Evolutionary conservation across 2,329 filamentous ascomycete genomes (phyloP).

Genomic region (Phialophora verrucosa): DNA sequence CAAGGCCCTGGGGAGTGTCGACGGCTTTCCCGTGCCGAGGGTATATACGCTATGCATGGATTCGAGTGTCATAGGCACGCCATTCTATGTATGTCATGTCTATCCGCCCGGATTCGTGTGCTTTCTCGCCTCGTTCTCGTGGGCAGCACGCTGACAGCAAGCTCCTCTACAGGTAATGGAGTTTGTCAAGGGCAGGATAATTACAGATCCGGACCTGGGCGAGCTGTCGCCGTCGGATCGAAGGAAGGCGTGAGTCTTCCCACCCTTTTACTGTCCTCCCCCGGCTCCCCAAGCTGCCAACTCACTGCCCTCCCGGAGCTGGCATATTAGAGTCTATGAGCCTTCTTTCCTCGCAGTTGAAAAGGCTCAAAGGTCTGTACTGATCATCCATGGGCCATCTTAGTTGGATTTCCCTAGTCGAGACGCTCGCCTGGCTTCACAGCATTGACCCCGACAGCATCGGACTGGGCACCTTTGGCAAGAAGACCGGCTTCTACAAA

Average conservation of each 20-base stretch:
- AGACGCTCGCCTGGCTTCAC: slow-evolving; percentile 76
- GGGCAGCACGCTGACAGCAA: neutral
- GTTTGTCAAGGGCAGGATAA: slow-evolving; percentile 83
- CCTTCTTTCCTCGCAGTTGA: neutral
- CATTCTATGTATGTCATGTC: slow-evolving; percentile 71
- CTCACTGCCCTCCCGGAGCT: neutral
- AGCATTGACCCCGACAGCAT: slow-evolving; percentile 65
- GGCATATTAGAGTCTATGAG: neutral
- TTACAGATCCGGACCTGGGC: slow-evolving; percentile 78
- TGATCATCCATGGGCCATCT: neutral
- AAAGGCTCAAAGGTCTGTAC: neutral
- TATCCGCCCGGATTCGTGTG: neutral
- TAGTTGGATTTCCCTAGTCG: slow-evolving; percentile 32
- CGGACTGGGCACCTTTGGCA: slow-evolving; percentile 70
- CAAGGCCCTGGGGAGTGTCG: slow-evolving; percentile 71
- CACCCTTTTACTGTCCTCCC: neutral
- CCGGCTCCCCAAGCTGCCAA: neutral
- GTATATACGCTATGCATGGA: slow-evolving; percentile 80
- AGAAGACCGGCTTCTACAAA: slow-evolving; percentile 71
- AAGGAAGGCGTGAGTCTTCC: slow-evolving; percentile 70
- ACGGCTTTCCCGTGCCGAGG: slow-evolving; percentile 73
- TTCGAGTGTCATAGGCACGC: slow-evolving; percentile 71
- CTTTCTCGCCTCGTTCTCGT: neutral
- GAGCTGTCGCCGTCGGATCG: slow-evolving; percentile 68
- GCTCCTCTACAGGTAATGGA: slow-evolving; percentile 63